Percentiles rank a stretch among this genome's conserved stretches.
Evolutionary conservation across 306 rosid genomes (phyloP).

Genomic region (Comarum palustre): DNA sequence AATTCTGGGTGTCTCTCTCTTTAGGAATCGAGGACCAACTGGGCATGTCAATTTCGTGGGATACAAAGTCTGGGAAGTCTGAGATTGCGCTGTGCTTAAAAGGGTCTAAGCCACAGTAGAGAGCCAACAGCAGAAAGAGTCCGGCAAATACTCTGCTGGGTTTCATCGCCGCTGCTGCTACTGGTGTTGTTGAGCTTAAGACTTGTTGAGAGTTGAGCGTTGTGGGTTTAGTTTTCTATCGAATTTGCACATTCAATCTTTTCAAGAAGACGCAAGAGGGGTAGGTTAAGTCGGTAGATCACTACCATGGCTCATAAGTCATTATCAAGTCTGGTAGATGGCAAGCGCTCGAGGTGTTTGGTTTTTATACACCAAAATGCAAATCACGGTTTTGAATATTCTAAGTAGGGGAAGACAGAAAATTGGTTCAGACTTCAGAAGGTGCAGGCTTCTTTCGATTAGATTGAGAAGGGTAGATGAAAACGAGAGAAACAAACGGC

Average conservation of each 20-base stretch:
- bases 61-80: conserved; percentile 54
- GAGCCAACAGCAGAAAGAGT: conserved; percentile 42
- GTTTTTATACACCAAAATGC: neutral
- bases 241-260: too few relatives aligned
- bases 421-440: too few relatives aligned
- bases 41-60: conserved; percentile 44
- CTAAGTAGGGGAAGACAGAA: too few relatives aligned
- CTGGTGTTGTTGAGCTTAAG: neutral
- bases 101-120: conserved; percentile 81
- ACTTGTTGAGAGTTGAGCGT: neutral
- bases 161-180: conserved; percentile 28
- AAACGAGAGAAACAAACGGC: neutral
- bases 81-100: conserved; percentile 60
- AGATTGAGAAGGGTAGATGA: neutral
- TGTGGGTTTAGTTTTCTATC: neutral
- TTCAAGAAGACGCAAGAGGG: neutral
- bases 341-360: neutral
- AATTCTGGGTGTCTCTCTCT: conserved; percentile 49
- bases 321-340: neutral
- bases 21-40: conserved; percentile 57
- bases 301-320: neutral
- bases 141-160: conserved; percentile 27
- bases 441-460: neutral
- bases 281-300: neutral
- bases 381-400: neutral